Evolutionary conservation across 2,329 filamentous ascomycete species (phyloP), one percentile per base, ranked within the genome.

Genomic region (Aspergillus pseudoviridinutans): DNA sequence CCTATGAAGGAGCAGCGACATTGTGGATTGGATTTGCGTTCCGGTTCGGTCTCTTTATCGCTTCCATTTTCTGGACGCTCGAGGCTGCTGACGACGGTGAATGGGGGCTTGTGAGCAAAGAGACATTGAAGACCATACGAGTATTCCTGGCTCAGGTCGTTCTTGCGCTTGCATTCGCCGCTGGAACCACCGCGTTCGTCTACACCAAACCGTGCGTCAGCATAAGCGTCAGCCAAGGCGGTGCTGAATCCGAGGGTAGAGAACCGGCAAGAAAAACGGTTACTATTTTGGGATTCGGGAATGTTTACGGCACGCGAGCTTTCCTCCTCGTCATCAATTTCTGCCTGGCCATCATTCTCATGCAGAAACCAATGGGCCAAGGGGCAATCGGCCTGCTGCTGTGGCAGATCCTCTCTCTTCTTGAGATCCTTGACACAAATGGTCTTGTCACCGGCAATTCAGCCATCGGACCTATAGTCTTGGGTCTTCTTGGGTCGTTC

Each of bases 331-430:
- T 92, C 2, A 80, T 91, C 63, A 91, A 92, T 70, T 86, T 95
- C 74, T 82, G 91, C 27, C 82, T 90, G 8, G 89, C 87, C 0
- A 85, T 92, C 57, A 84, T 91, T 54, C 82, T 97, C 7, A 82
- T 97, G 27, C 89, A 93, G 61, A 97, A 97, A 73, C 94, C 94
- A 17, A 95, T 99, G 90, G 94, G 94, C 53, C 87, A 87, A 57
- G 92, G 91, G 51, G 87, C 92, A 0, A 83, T 97, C 52, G 89
- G 85, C 7, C 80, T 97, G 52, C 86, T 94, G 74, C 79, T 92
- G 59, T 93, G 92, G 86, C 93, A 97, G 76, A 87, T 96, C 47
- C 85, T 99, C 59, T 91, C 91, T 10, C 83, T 87, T 1, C 78
- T 86, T 51, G 85, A 87, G 64, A 84, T 87, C 53, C 75, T 87